phyloP scores from a whole-genome alignment of 148 eudicot species.

The Rhododendron ferrugineum region DNA sequence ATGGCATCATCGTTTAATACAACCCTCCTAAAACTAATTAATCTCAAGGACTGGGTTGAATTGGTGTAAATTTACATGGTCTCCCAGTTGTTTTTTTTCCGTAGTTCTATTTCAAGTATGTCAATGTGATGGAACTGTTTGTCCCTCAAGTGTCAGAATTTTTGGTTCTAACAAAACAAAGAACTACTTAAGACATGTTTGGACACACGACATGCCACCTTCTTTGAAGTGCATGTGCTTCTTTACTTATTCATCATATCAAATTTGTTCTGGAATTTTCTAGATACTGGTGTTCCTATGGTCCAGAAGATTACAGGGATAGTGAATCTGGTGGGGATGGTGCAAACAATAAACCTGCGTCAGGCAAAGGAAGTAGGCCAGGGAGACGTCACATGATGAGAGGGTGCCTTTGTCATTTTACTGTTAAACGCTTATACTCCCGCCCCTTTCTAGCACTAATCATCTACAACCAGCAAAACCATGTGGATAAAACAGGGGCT shows the following conservation, averaged over 20 bases:
- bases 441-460: slow-evolving; percentile 30
- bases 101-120: neutral
- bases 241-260: neutral
- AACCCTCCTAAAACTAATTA: neutral
- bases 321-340: slow-evolving; percentile 18
- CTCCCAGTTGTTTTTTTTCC: neutral
- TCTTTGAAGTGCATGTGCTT: neutral
- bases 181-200: neutral
- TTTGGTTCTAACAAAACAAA: neutral
- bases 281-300: slow-evolving; percentile 38
- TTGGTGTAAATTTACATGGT: neutral
- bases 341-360: slow-evolving; percentile 22
- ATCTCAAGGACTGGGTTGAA: neutral
- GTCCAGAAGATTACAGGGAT: slow-evolving; percentile 31
- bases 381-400: slow-evolving; percentile 35
- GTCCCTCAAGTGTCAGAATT: neutral
- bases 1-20: neutral
- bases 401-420: slow-evolving; percentile 34
- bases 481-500: slow-evolving; percentile 26
- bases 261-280: neutral
- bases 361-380: slow-evolving; percentile 33
- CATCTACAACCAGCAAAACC: slow-evolving; percentile 29
- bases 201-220: neutral
- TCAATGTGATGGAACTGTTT: neutral
- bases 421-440: slow-evolving; percentile 29